These are phyloP conservation scores for Colletotrichum tamarilloi DNA, from an alignment of 2,329 filamentous ascomycete species.

Conservation along the genomic window DNA sequence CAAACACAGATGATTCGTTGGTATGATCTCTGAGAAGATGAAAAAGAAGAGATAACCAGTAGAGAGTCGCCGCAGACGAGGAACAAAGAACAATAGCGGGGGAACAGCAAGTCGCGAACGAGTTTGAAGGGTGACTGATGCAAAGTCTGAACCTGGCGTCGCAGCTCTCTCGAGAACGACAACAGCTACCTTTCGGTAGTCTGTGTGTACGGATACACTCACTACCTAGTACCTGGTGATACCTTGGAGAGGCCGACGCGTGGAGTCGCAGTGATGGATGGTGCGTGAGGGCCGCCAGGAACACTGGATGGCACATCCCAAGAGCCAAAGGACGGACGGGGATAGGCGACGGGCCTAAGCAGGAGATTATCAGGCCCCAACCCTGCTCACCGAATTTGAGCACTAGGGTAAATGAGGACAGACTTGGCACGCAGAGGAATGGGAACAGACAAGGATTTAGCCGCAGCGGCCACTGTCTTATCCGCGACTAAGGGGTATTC, in stretches of 20 bases:
- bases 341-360: conserved; percentile 20
- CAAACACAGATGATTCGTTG: conserved; percentile 3
- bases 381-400: conserved; percentile 25
- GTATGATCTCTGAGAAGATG: not conserved
- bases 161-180: not conserved
- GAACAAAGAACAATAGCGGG: not conserved
- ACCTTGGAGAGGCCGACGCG: not conserved
- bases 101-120: not conserved
- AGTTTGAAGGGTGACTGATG: not conserved
- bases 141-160: not conserved
- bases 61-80: not conserved
- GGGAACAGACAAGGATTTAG: conserved; percentile 15
- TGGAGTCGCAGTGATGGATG: not conserved
- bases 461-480: conserved; percentile 28
- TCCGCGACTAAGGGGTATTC: conserved; percentile 30
- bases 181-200: not conserved
- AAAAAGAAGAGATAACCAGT: not conserved
- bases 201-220: too few species aligned
- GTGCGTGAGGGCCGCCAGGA: not conserved
- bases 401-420: conserved; percentile 4
- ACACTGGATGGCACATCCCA: conserved; percentile 7
- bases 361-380: conserved; percentile 25
- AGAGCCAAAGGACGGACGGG: conserved; percentile 6
- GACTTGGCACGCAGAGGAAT: conserved; percentile 17
- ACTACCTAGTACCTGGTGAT: not conserved